A percentile compares a stretch with the other conserved stretches of the same genome.
Evolutionary conservation across 495 filamentous ascomycete genomes (phyloP).

Genomic region (Penicillium mononematosum): DNA sequence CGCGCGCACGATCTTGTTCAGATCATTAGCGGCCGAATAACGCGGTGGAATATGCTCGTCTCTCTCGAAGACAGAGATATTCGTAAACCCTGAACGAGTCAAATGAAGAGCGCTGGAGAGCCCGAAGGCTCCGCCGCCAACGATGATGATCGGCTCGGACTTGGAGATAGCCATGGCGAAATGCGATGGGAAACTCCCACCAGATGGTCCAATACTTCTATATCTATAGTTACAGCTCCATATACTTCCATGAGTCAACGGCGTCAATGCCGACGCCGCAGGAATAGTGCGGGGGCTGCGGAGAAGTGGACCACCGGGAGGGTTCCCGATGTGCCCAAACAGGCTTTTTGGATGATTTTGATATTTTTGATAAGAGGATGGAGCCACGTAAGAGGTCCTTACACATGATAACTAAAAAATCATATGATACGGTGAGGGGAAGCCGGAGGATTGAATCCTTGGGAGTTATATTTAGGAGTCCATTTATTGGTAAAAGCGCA

Average conservation of each 20-base stretch:
- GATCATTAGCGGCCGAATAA: slow-evolving; percentile 48
- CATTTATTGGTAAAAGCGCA: neutral
- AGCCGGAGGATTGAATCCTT: neutral
- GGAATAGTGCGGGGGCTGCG: slow-evolving; percentile 4
- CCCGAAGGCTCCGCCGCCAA: slow-evolving; percentile 53
- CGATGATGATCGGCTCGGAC: slow-evolving; percentile 25
- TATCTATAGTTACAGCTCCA: neutral
- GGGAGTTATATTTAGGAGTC: neutral
- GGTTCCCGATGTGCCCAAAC: neutral
- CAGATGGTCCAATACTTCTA: neutral
- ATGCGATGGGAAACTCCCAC: neutral
- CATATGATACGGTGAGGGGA: neutral
- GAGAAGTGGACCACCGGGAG: slow-evolving; percentile 12
- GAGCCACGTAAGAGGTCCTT: neutral
- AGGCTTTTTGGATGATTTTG: neutral
- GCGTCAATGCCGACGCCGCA: neutral
- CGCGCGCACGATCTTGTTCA: slow-evolving; percentile 55
- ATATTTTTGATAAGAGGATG: neutral
- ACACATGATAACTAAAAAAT: neutral
- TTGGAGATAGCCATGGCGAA: slow-evolving; percentile 24
- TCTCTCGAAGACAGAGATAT: slow-evolving; percentile 40
- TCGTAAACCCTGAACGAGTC: slow-evolving; percentile 41
- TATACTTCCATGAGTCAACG: neutral
- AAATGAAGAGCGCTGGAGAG: slow-evolving; percentile 53
- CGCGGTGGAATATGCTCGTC: slow-evolving; percentile 28